Evolutionary conservation across 305 asterid species (phyloP).

Genomic region (Solanum hybrid): DNA sequence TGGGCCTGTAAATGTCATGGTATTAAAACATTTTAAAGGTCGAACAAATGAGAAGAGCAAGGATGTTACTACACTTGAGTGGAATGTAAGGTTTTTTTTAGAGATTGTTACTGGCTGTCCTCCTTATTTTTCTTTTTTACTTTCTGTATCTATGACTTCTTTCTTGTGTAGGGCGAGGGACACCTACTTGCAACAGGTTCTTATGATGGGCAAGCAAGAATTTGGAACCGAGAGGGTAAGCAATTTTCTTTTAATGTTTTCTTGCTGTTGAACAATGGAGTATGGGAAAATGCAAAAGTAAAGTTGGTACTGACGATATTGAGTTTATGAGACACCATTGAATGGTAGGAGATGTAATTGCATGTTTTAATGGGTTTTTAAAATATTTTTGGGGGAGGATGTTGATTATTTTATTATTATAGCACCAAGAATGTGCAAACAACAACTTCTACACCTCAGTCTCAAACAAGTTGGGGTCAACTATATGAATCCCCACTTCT

Average conservation of each 20-base stretch:
- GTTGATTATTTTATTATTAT: not conserved
- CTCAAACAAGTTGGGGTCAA: not conserved
- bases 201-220: constrained; percentile 98
- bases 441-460: not conserved
- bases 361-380: not conserved
- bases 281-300: not conserved
- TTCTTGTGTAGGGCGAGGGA: constrained; percentile 62
- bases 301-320: not conserved
- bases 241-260: constrained; percentile 4
- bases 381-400: not conserved
- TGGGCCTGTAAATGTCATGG: constrained; percentile 47
- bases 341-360: not conserved
- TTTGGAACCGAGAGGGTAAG: constrained; percentile 90
- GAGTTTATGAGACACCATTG: not conserved
- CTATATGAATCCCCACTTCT: not conserved
- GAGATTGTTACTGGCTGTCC: not conserved
- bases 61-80: constrained; percentile 94
- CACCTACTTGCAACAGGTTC: constrained; percentile 92
- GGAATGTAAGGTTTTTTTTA: constrained; percentile 58
- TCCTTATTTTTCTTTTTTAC: not conserved
- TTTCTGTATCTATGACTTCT: not conserved
- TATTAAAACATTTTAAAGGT: constrained; percentile 82
- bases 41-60: constrained; percentile 89
- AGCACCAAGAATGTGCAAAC: not conserved
- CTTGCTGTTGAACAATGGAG: not conserved